Evolutionary conservation across 202 grass and related monocot species (phyloP), one percentile per base, ranked within the genome.

Genomic region (Schoenoplectus tabernaemontani): DNA sequence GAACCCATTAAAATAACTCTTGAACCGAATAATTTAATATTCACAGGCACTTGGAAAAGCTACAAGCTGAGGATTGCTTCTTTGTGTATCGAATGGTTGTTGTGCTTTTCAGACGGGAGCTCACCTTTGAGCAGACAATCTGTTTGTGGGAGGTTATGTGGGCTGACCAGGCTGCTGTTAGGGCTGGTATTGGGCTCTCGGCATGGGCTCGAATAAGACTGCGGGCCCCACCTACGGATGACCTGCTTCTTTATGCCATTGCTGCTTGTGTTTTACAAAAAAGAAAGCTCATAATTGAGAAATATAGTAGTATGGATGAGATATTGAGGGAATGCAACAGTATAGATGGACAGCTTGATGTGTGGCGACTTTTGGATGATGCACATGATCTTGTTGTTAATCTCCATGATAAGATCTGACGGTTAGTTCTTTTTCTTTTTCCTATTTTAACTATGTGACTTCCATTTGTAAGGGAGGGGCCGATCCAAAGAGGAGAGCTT

Each of bases 51-150:
- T 69, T 95, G 48, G 87, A 98, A 85, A 92, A 95, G 81, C 57
- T 95, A 78, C 91, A 95, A 83, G 91, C 96, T 0, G 91, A 98
- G 86, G 96, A 95, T 83, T 98, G 91, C 80, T 98, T 92, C 87
- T 98, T 98, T 57, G 91, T 95, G 22, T 98, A 98, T 68, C 91
- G 96, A 86, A 98, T 98, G 96, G 96, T 98, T 20, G 86, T 95
- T 19, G 90, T 95, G 28, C 83, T 98, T 59, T 95, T 98, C 66
- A 86, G 91, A 74, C 91, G 96, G 81, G 96, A 98, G 68, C 91
- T 95, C 32, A 91, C 88, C 4, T 98, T 95, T 42, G 91, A 98
- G 84, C 96, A 95, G 83, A 98, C 96, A 1, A 24, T 98, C 48
- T 92, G 96, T 66, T 83, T 98, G 42, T 95, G 96, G 96, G 96